Conservation (phyloP, 2,329 filamentous ascomycete species). For the Fusarium nematophilum region DNA sequence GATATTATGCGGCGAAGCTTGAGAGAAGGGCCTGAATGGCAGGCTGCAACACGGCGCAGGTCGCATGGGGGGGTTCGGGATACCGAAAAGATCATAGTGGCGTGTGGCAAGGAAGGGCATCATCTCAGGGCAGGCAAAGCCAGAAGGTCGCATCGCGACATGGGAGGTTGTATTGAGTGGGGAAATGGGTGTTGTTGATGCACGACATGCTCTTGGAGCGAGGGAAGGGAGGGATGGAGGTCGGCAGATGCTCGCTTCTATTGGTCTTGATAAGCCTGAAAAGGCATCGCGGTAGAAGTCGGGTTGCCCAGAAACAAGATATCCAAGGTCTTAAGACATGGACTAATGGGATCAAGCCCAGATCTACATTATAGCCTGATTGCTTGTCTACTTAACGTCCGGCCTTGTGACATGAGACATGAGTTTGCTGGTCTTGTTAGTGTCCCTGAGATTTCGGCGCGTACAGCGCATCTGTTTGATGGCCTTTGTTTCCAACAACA, state of each 20-base stretch:
- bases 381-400: too few relatives aligned
- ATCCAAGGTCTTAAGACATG: too few relatives aligned
- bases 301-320: too few relatives aligned
- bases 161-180: slow-evolving; percentile 14
- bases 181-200: slow-evolving; percentile 5
- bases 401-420: too few relatives aligned
- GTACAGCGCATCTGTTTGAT: slow-evolving; percentile 13
- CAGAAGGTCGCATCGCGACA: slow-evolving; percentile 5
- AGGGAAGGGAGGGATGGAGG: neutral
- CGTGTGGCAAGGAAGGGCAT: neutral
- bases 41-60: too few relatives aligned
- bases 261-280: neutral
- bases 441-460: slow-evolving; percentile 4
- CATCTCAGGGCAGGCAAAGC: slow-evolving; percentile 13
- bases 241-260: neutral
- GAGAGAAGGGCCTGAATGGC: too few relatives aligned
- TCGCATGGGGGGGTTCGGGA: neutral
- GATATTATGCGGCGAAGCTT: neutral
- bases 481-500: too few relatives aligned
- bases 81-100: neutral
- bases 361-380: too few relatives aligned
- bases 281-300: too few relatives aligned
- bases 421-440: neutral
- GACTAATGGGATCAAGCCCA: too few relatives aligned
- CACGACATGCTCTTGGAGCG: slow-evolving; percentile 8